These are phyloP conservation scores for Helenozyma baotianmanensis DNA, from an alignment of 805 yeast genomes.

Conservation along the genomic window DNA sequence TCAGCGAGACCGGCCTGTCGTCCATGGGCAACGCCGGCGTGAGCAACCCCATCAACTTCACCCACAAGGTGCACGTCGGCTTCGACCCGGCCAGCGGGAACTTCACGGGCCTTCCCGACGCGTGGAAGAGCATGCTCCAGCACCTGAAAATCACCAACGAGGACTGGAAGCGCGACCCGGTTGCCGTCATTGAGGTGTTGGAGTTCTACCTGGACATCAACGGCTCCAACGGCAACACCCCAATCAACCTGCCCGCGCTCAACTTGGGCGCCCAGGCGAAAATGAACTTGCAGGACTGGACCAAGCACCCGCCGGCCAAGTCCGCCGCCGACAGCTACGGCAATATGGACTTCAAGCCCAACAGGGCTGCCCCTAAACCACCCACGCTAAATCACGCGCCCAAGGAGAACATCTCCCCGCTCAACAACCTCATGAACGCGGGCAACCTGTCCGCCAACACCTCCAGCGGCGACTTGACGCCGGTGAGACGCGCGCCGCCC, in stretches of 20 bases:
- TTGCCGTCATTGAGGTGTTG: constrained; percentile 58
- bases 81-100: constrained; percentile 72
- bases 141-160: constrained; percentile 58
- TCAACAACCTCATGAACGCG: constrained; percentile 28
- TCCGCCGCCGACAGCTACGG: constrained; percentile 1
- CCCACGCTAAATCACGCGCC: constrained; percentile 26
- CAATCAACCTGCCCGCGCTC: constrained; percentile 24
- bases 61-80: constrained; percentile 88
- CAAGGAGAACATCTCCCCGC: constrained; percentile 25
- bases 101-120: constrained; percentile 53
- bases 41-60: constrained; percentile 89
- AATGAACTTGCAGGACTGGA: constrained; percentile 40
- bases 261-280: constrained; percentile 12
- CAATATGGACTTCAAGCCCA: constrained; percentile 25
- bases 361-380: constrained; percentile 41
- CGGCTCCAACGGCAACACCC: constrained; percentile 36
- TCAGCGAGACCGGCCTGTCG: constrained; percentile 21
- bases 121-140: constrained; percentile 52
- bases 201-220: constrained; percentile 49
- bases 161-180: constrained; percentile 60
- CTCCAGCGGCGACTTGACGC: constrained; percentile 31
- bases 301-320: constrained; percentile 26
- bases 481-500: constrained; percentile 53
- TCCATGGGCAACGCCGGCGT: constrained; percentile 46
- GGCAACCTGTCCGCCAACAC: constrained; percentile 10